These are phyloP conservation scores for Graphium sp. DNA, from an alignment of 2,329 filamentous ascomycete species.

Conservation along the genomic window DNA sequence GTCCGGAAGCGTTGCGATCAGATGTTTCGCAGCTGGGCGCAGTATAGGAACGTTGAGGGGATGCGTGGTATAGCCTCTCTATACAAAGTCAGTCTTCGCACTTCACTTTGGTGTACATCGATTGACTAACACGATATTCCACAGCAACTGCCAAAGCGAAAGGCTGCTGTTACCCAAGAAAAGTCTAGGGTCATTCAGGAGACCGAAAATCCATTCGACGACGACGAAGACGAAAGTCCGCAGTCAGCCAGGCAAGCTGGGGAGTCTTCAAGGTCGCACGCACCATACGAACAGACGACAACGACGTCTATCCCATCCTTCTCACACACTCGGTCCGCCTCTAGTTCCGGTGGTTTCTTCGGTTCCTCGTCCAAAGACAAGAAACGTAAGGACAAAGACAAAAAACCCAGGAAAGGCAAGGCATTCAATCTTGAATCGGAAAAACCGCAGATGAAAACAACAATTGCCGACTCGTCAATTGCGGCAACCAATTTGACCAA, in stretches of 20 bases:
- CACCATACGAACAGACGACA: slow-evolving; percentile 5
- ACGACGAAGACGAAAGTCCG: slow-evolving; percentile 42
- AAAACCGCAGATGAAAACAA: slow-evolving; percentile 69
- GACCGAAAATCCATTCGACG: slow-evolving; percentile 56
- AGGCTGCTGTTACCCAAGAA: slow-evolving; percentile 58
- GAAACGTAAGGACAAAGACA: slow-evolving; percentile 24
- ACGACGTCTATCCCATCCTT: slow-evolving; percentile 6
- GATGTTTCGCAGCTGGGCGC: slow-evolving; percentile 77
- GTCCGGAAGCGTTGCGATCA: slow-evolving; percentile 82
- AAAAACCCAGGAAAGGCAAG: slow-evolving; percentile 40
- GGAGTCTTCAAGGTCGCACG: slow-evolving; percentile 8
- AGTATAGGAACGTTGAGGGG: slow-evolving; percentile 67
- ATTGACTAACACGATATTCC: slow-evolving; percentile 1
- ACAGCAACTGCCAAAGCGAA: slow-evolving; percentile 47
- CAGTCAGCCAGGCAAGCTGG: slow-evolving; percentile 7
- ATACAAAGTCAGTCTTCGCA: slow-evolving; percentile 36
- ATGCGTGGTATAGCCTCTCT: slow-evolving; percentile 66
- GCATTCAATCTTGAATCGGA: slow-evolving; percentile 76
- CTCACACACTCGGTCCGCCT: slow-evolving; percentile 19
- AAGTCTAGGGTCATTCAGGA: slow-evolving; percentile 73
- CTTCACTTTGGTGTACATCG: not conserved
- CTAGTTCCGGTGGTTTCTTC: slow-evolving; percentile 19
- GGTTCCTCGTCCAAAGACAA: slow-evolving; percentile 28
- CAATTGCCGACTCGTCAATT: slow-evolving; percentile 80
- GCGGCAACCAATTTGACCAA: slow-evolving; percentile 86